Percentiles rank a stretch among this genome's conserved stretches.
phyloP scores from a whole-genome alignment of 768 basidiomycete genomes.

The Lepiota subincarnata region DNA sequence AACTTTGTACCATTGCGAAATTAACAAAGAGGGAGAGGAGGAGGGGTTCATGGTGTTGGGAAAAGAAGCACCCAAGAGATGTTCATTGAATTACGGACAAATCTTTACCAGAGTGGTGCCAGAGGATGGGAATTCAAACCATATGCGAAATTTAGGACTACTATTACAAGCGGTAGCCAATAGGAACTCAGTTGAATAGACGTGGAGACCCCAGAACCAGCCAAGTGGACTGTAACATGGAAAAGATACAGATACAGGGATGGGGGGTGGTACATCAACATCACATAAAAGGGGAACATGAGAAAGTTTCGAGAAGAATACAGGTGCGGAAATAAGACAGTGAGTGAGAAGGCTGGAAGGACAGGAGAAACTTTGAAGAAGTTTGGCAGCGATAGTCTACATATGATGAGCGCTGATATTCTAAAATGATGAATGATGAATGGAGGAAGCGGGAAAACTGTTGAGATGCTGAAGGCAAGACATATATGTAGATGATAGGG shows the following conservation, averaged over 20 bases:
- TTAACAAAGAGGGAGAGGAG: too few relatives aligned
- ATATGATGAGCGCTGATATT: neutral
- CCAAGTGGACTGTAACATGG: neutral
- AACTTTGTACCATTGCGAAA: too few relatives aligned
- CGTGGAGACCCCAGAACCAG: neutral
- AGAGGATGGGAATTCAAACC: neutral
- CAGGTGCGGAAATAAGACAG: neutral
- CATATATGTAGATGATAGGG: conserved; percentile 8
- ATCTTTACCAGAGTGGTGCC: too few relatives aligned
- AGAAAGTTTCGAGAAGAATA: neutral
- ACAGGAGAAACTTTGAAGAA: neutral
- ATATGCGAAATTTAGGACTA: neutral
- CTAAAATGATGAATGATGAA: conserved; percentile 15
- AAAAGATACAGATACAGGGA: conserved; percentile 6
- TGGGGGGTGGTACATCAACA: neutral
- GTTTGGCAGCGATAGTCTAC: conserved; percentile 1
- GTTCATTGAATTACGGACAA: too few relatives aligned
- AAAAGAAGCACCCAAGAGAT: too few relatives aligned
- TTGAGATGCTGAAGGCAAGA: conserved; percentile 14
- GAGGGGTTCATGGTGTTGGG: too few relatives aligned
- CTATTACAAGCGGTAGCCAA: conserved; percentile 1
- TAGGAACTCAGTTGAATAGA: neutral
- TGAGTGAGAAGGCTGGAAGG: neutral
- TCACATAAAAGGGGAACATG: conserved; percentile 5
- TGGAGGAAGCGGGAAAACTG: neutral